Evolutionary conservation across 192 early-diverging fungal genomes (phyloP).

Genomic region (Backusella sp.): DNA sequence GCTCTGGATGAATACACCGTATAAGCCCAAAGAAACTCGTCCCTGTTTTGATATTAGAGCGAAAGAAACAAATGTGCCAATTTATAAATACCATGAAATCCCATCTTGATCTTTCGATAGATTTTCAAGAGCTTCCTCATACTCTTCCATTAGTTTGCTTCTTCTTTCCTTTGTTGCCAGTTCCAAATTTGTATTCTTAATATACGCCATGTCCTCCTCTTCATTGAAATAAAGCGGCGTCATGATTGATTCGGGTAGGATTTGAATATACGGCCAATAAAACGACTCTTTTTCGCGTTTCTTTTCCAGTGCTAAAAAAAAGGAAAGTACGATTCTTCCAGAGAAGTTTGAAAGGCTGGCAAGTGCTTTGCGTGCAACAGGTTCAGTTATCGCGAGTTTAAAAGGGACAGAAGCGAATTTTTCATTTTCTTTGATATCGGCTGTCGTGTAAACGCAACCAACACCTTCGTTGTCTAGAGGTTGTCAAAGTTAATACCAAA

Average conservation of each 20-base stretch:
- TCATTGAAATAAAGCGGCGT: conserved; percentile 54
- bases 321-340: conserved; percentile 43
- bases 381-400: conserved; percentile 46
- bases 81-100: conserved; percentile 35
- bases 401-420: conserved; percentile 54
- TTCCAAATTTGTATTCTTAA: conserved; percentile 55
- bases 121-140: conserved; percentile 26
- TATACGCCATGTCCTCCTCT: conserved; percentile 41
- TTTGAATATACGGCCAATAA: conserved; percentile 61
- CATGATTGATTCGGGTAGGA: conserved; percentile 51
- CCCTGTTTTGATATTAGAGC: conserved; percentile 31
- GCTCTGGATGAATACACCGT: conserved; percentile 54
- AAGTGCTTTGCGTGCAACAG: conserved; percentile 38
- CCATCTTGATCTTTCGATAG: conserved; percentile 21
- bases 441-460: conserved; percentile 46
- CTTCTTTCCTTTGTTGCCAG: conserved; percentile 43
- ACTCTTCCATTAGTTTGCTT: conserved; percentile 31
- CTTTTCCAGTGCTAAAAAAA: conserved; percentile 55
- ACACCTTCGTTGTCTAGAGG: neutral
- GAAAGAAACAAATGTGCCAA: neutral
- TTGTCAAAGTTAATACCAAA: neutral
- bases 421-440: conserved; percentile 38
- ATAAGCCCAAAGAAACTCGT: conserved; percentile 60
- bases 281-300: conserved; percentile 40
- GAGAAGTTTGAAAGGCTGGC: conserved; percentile 18